A percentile compares a stretch with the other conserved stretches of the same genome.
These are phyloP conservation scores for Penicillium desertorum DNA, from an alignment of 495 filamentous ascomycete genomes.

Conservation along the genomic window DNA sequence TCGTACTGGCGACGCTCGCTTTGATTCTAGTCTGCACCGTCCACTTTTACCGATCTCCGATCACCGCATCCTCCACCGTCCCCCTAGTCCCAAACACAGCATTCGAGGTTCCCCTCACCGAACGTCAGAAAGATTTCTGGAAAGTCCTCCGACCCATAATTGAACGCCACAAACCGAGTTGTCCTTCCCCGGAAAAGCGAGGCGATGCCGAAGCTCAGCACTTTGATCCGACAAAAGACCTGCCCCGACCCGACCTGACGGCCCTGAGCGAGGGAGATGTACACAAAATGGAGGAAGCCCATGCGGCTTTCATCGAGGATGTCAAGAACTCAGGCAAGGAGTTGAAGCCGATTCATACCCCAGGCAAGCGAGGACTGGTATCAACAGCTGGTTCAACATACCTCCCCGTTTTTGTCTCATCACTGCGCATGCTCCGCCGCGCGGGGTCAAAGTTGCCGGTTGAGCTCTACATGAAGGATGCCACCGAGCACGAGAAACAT, in stretches of 20 bases:
- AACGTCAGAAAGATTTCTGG: conserved; percentile 39
- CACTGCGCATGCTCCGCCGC: conserved; percentile 58
- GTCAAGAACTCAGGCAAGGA: conserved; percentile 29
- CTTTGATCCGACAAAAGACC: conserved; percentile 37
- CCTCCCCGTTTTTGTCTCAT: conserved; percentile 49
- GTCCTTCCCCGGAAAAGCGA: conserved; percentile 26
- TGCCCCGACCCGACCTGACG: conserved; percentile 38
- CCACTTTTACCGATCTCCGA: conserved; percentile 37
- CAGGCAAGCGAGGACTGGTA: conserved; percentile 54
- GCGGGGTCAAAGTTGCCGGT: conserved; percentile 56
- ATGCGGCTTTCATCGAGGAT: conserved; percentile 44
- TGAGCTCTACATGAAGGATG: conserved; percentile 56
- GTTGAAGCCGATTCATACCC: conserved; percentile 43
- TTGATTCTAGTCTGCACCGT: conserved; percentile 35
- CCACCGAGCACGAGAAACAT: conserved; percentile 47
- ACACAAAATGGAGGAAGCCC: conserved; percentile 40
- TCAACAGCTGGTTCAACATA: conserved; percentile 49
- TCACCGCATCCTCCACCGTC: conserved; percentile 25
- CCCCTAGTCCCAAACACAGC: conserved; percentile 34
- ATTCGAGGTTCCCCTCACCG: conserved; percentile 33
- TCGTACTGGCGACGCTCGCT: conserved; percentile 25
- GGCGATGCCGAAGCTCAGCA: conserved; percentile 23
- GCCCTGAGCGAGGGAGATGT: conserved; percentile 33
- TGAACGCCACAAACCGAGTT: conserved; percentile 31
- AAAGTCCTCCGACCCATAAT: conserved; percentile 35